These are phyloP conservation scores for Ustulina deusta DNA, from an alignment of 2,329 filamentous ascomycete species.

Conservation along the genomic window DNA sequence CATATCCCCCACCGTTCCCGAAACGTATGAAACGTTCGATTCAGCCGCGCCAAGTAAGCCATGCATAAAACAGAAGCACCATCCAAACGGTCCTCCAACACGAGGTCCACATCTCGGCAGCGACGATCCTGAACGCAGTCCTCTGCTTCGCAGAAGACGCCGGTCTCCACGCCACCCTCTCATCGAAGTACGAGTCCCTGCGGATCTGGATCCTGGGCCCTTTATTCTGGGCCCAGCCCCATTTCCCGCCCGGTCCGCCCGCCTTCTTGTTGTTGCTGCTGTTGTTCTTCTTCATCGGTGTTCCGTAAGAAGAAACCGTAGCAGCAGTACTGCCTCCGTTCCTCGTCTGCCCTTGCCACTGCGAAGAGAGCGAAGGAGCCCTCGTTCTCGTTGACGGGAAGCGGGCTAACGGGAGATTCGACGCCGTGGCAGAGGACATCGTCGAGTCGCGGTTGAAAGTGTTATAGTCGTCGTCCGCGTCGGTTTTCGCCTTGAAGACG, in stretches of 20 bases:
- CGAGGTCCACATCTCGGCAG: conserved; percentile 71
- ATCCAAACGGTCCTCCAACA: conserved; percentile 73
- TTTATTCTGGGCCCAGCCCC: conserved; percentile 59
- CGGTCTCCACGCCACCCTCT: conserved; percentile 52
- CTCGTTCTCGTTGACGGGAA: conserved; percentile 47
- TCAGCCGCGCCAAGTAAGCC: conserved; percentile 73
- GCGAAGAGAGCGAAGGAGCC: conserved; percentile 45
- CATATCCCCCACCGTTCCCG: neutral
- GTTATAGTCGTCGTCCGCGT: conserved; percentile 56
- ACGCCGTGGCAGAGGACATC: conserved; percentile 52
- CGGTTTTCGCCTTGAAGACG: conserved; percentile 66
- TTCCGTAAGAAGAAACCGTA: neutral
- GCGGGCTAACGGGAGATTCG: conserved; percentile 51
- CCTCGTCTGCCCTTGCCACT: conserved; percentile 37
- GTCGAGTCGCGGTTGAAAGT: conserved; percentile 41
- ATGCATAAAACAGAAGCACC: conserved; percentile 73
- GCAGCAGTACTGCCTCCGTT: neutral
- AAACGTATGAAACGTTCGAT: conserved; percentile 1
- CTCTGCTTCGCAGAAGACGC: conserved; percentile 40
- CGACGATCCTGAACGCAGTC: conserved; percentile 61
- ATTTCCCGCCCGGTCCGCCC: conserved; percentile 49
- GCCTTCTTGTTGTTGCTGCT: conserved; percentile 27
- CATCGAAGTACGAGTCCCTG: conserved; percentile 59
- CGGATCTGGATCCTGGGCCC: conserved; percentile 66
- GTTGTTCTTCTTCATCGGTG: neutral